Base-by-base conservation (phyloP, 2,329 filamentous ascomycete species). In the Aspergillus costaricaensis region DNA sequence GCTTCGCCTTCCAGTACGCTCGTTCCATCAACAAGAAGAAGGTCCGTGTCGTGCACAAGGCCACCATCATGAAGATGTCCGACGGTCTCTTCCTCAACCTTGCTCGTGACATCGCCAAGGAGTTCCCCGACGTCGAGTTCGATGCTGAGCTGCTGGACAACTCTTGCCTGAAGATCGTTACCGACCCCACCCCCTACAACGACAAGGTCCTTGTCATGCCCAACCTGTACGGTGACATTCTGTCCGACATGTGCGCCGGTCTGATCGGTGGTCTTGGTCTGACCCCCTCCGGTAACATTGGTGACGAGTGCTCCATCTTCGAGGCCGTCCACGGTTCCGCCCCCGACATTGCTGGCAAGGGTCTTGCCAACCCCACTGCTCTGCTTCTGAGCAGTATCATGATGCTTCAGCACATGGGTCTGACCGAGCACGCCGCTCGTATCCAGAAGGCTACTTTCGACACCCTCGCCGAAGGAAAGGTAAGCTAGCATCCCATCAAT, bases 1-100 rank as follows among this genome's bases (percentile, higher is more conserved):
- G 93, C 76, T 99, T 92, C 80, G 95, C 96, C 73, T 99, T 99
- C 88, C 94, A 99, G 83, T 92, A 99, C 79, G 95, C 95, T 70
- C 86, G 95, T 80, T 87, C 91, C 71, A 90, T 97, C 75, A 92
- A 93, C 81, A 91, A 91, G 85, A 93, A 88, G 78, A 97, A 97
- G 90, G 94, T 98, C 74, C 92, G 93, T 75, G 94, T 92, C 62
- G 93, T 98, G 66, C 95, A 99, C 90, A 99, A 99, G 88, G 95
- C 95, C 79, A 98, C 95, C 76, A 99, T 99, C 84, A 99, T 99
- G 95, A 99, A 99, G 88, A 96, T 97, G 91, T 94, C 90, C 77
- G 95, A 99, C 79, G 95, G 95, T 82, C 91, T 99, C 64, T 99
- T 99, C 88, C 86, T 99, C 70, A 91, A 86, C 80, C 92, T 90